Conservation (phyloP, 2,329 filamentous ascomycete genomes). For the Curvularia sp. region DNA sequence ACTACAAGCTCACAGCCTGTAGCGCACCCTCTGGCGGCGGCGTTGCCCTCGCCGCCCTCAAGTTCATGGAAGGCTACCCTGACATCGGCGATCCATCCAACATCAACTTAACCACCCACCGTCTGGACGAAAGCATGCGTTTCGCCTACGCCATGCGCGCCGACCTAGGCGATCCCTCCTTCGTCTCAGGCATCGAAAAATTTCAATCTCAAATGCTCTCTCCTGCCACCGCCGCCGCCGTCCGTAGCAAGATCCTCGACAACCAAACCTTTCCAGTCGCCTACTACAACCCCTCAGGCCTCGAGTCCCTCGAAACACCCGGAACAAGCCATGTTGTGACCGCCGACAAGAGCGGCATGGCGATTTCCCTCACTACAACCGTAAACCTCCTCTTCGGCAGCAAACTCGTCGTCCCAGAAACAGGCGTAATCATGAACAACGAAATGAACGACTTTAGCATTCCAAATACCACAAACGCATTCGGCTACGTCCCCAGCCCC, state of each 20-base stretch:
- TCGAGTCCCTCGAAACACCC: conserved; percentile 72
- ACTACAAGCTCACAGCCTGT: conserved; percentile 72
- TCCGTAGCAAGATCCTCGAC: conserved; percentile 74
- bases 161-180: conserved; percentile 83
- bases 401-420: conserved; percentile 77
- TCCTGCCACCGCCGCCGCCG: conserved; percentile 62
- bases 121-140: conserved; percentile 84
- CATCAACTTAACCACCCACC: conserved; percentile 76
- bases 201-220: conserved; percentile 74
- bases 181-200: conserved; percentile 66
- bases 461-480: conserved; percentile 76
- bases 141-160: conserved; percentile 82
- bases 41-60: conserved; percentile 77
- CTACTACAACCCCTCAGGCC: conserved; percentile 73
- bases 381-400: conserved; percentile 88
- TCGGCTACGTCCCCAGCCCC: conserved; percentile 80
- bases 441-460: conserved; percentile 73
- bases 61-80: conserved; percentile 80
- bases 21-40: conserved; percentile 80
- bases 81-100: conserved; percentile 64
- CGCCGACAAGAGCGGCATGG: conserved; percentile 74
- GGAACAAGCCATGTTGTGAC: conserved; percentile 78
- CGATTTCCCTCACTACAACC: conserved; percentile 83
- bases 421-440: conserved; percentile 76
- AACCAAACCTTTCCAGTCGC: conserved; percentile 72